Evolutionary conservation across 1,284 basidiomycete genomes (phyloP).

Genomic region (Laetiporus sulphureus): DNA sequence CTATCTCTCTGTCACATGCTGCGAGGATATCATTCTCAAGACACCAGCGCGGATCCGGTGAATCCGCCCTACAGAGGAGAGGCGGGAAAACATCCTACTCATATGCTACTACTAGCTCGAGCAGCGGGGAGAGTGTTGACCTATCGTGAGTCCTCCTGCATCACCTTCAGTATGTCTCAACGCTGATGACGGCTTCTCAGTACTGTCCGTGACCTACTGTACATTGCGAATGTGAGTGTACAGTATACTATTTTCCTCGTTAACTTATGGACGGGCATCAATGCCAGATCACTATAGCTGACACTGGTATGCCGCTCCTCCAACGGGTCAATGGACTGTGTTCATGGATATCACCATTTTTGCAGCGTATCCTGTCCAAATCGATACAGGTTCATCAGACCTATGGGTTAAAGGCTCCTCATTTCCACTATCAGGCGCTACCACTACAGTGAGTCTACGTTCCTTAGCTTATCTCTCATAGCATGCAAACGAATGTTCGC

Average conservation of each 20-base stretch:
- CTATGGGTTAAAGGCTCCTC: conserved; percentile 60
- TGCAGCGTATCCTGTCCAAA: conserved; percentile 59
- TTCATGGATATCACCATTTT: background rate
- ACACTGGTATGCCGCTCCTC: conserved; percentile 37
- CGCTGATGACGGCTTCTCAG: conserved; percentile 26
- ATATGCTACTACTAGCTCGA: conserved; percentile 16
- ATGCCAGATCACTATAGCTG: conserved; percentile 57
- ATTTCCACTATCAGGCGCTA: conserved; percentile 45
- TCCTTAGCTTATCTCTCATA: background rate
- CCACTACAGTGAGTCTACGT: conserved; percentile 52
- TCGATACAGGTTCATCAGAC: conserved; percentile 79
- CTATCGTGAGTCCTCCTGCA: conserved; percentile 25
- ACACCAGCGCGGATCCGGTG: conserved; percentile 11
- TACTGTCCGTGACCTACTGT: conserved; percentile 67
- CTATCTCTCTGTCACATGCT: conserved; percentile 22
- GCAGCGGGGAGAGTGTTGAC: conserved; percentile 20
- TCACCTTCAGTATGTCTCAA: background rate
- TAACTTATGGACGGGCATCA: conserved; percentile 2
- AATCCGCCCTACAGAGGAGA: conserved; percentile 14
- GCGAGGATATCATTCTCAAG: conserved; percentile 25
- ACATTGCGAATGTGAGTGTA: conserved; percentile 60
- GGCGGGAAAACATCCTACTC: conserved; percentile 16
- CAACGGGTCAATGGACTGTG: background rate
- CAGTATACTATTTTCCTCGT: background rate
- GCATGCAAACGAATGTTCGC: background rate